These are phyloP conservation scores for Hyaloscypha variabilis DNA, from an alignment of 495 filamentous ascomycete species.

Conservation along the genomic window DNA sequence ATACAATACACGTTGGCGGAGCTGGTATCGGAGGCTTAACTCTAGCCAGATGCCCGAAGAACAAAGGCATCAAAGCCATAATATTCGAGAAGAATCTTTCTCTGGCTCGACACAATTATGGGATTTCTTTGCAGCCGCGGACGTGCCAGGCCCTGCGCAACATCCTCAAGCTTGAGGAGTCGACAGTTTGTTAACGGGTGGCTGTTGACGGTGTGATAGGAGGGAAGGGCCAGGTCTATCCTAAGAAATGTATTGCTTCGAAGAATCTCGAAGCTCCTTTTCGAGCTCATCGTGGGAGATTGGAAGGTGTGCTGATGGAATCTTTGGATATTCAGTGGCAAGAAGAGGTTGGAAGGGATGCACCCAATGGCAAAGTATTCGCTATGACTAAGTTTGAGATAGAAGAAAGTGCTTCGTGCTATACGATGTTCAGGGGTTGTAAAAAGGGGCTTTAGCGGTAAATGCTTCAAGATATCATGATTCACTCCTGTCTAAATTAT, in stretches of 20 bases:
- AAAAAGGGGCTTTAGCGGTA: no score
- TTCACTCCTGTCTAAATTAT: no score
- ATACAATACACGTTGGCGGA: conserved; percentile 11
- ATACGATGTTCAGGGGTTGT: no score
- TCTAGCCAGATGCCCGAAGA: conserved; percentile 14
- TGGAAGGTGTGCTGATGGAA: conserved; percentile 33
- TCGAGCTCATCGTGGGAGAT: conserved; percentile 12
- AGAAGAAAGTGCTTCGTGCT: no score
- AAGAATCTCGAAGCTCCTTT: background rate
- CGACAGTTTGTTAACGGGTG: conserved; percentile 29
- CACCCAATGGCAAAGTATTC: background rate
- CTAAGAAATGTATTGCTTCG: background rate
- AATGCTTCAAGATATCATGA: no score
- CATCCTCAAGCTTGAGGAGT: conserved; percentile 36
- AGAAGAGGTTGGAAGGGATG: conserved; percentile 19
- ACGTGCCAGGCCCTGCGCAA: conserved; percentile 39
- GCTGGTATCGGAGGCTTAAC: conserved; percentile 34
- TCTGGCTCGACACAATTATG: conserved; percentile 34
- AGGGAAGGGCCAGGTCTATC: background rate
- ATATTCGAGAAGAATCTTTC: conserved; percentile 35
- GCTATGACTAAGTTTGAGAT: background rate
- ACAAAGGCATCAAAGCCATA: conserved; percentile 33
- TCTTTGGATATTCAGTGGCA: conserved; percentile 34
- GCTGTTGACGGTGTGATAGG: conserved; percentile 29
- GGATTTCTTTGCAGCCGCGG: conserved; percentile 38